These are phyloP conservation scores for Aspergillus brasiliensis DNA, from an alignment of 2,329 filamentous ascomycete species.

Conservation along the genomic window DNA sequence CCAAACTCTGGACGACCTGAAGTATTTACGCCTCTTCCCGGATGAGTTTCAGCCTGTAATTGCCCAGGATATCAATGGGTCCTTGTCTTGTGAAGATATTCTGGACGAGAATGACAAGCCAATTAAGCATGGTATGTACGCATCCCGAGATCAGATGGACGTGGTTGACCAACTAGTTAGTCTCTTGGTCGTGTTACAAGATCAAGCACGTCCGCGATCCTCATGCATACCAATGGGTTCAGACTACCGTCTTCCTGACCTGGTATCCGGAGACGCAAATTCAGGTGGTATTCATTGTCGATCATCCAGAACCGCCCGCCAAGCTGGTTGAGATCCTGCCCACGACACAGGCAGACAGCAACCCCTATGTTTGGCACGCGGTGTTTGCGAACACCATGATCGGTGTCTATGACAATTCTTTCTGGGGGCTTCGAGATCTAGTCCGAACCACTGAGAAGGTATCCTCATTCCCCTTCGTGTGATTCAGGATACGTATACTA, in stretches of 20 bases:
- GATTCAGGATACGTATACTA: neutral
- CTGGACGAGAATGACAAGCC: neutral
- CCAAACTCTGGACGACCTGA: neutral
- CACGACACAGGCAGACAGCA: neutral
- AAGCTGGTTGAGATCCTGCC: neutral
- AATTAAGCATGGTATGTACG: neutral
- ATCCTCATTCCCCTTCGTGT: neutral
- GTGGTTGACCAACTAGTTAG: conserved; percentile 7
- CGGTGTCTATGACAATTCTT: conserved; percentile 27
- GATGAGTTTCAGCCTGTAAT: conserved; percentile 13
- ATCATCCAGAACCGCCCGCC: neutral
- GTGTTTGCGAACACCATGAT: conserved; percentile 24
- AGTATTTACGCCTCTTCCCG: neutral
- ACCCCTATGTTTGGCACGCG: conserved; percentile 29
- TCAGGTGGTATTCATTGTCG: conserved; percentile 21
- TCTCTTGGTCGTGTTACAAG: conserved; percentile 29
- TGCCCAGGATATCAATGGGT: conserved; percentile 23
- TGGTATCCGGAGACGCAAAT: conserved; percentile 15
- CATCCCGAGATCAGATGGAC: neutral
- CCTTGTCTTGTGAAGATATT: conserved; percentile 20
- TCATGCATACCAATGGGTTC: conserved; percentile 22
- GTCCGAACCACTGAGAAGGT: conserved; percentile 37
- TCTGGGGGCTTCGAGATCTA: conserved; percentile 35
- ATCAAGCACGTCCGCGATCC: conserved; percentile 20
- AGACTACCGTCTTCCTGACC: conserved; percentile 24